Evolutionary conservation across 331 rosid species (phyloP), one percentile per base, ranked within the genome.

Genomic region (Rosa hybrid): DNA sequence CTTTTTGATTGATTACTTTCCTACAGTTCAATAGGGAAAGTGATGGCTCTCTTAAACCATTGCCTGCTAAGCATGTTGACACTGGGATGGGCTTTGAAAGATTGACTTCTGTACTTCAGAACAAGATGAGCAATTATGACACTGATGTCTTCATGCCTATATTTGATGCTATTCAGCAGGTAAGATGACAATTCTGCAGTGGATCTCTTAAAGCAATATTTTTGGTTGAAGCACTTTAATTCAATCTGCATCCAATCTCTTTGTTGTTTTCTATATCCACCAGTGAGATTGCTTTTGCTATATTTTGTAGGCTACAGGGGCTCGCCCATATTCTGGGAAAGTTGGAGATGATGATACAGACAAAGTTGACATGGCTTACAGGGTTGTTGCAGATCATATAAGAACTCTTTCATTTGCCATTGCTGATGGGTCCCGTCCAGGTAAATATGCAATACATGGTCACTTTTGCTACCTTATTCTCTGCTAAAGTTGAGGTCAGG

Each of bases 381-480:
- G 99, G 86, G 98, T 95, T 76, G 93, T 95, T 79, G 98, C 98
- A 38, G 99, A 95, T 89, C 99, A 95, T 84, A 93, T 93, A 75
- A 91, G 99, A 88, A 89, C 98, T 80, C 94, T 95, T 76, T 95
- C 99, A 76, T 86, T 93, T 87, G 98, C 99, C 71, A 95, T 95
- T 83, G 99, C 98, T 49, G 99, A 95, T 87, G 98, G 96, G 48
- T 95, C 98, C 85, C 90, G 98, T 72, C 99, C 99, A 83, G 99
- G 98, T 96, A 88, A 56, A 75, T 30, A 7, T 71, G 81, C 72
- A 13, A 44, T 9, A 17, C 13, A 25, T 62, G 10, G 67, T 56
- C 34, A 51, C 25, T 74, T 72, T 72, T 64, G 25, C 48, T 57
- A 30, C 53, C 12, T 42, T 41, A 9, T 53, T 54, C 6, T 17